Base-by-base conservation (phyloP, 495 filamentous ascomycete species). In the Aspergillus saccharolyticus region DNA sequence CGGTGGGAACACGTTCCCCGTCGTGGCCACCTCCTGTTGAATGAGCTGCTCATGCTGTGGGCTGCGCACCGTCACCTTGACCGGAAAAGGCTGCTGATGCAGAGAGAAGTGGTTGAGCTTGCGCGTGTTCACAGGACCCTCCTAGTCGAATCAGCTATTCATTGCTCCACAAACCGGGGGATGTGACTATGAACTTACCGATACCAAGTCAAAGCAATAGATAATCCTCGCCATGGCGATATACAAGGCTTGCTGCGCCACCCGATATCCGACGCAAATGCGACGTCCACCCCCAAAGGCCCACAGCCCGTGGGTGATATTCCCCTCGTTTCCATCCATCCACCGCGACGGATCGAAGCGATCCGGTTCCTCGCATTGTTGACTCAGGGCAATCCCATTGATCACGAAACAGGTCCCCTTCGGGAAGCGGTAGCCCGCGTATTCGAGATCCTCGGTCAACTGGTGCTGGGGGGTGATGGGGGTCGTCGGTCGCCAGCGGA, bases 341-440 rank as follows among this genome's bases (percentile, higher is more conserved):
- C 75, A 81, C 5, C 76, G 63, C 47, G 78, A 74, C 0, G 78
- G 78, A 8, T 47, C 47, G 57, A 82, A 80, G 0, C 47, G 21
- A 3, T 63, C 28, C 3, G 71, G 63, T 20, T 72, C 58, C 18
- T 66, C 60, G 20, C 67, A 65, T 20, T 68, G 56, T 20, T 73
- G 54, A 49, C 70, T 51, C 9, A 73, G 54, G 9, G 67, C 64
- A 44, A 73, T 65, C 3, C 52, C 59, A 46, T 73, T 68, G 44
- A 73, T 59, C 60, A 78, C 57, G 66, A 77, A 58, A 55, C 60
- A 61, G 0, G 73, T 74, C 22, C 79, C 79, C 6, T 70, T 67
- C 2, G 78, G 76, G 55, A 84, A 78, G 16, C 56, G 52, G 53
- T 80, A 80, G 14, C 75, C 76, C 47, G 80, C 79, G 52, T 78